These are phyloP conservation scores for Fraxinus latifolia DNA, from an alignment of 305 asterid genomes.

Conservation along the genomic window DNA sequence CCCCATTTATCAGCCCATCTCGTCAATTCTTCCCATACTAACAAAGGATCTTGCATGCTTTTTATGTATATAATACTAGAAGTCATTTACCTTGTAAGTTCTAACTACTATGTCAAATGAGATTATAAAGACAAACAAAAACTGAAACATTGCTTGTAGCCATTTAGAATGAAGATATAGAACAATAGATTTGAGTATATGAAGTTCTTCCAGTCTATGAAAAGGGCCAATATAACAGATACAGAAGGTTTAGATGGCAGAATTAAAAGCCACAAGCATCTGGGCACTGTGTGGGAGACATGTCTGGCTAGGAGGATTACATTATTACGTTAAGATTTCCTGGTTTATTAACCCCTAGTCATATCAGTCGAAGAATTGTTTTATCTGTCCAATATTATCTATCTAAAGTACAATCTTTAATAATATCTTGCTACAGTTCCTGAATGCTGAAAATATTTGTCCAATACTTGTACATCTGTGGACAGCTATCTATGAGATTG, in stretches of 20 bases:
- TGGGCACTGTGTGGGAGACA: background rate
- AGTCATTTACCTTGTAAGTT: background rate
- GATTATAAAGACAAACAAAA: background rate
- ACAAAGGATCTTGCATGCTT: background rate
- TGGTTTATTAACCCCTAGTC: background rate
- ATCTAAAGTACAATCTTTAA: conserved; percentile 1
- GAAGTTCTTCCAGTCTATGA: background rate
- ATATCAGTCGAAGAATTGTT: background rate
- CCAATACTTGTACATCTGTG: background rate
- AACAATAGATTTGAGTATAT: background rate
- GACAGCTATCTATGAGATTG: background rate
- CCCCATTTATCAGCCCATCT: background rate
- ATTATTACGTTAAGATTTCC: background rate
- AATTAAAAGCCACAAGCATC: background rate
- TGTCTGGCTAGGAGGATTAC: background rate
- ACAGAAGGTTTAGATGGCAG: background rate
- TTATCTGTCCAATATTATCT: background rate
- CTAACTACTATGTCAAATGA: background rate
- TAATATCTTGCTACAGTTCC: background rate
- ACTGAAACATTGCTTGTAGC: background rate
- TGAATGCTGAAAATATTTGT: conserved; percentile 13
- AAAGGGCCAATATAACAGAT: background rate
- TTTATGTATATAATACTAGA: background rate
- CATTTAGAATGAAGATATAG: background rate
- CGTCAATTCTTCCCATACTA: background rate